Evolutionary conservation across 2,329 filamentous ascomycete genomes (phyloP), one percentile per base, ranked within the genome.

Genomic region (Ilyonectria destructans): DNA sequence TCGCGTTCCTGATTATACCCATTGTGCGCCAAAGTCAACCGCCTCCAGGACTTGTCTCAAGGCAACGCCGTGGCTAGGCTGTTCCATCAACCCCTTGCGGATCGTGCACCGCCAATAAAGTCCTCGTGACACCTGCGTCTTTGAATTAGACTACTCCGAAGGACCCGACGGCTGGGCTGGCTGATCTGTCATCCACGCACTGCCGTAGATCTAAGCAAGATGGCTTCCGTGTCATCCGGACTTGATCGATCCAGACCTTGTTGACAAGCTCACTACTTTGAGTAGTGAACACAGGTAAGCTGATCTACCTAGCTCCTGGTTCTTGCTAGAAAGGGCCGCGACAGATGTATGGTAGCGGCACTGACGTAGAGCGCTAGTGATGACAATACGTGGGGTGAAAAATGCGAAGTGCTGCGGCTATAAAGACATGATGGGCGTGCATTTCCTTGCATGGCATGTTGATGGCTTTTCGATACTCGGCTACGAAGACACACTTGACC

Each of bases 1-100:
- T 26, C 19, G 33, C 45, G 48, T 40, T 46, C 12, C 46, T 37
- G 46, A 49, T 40, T 43, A 49, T 65, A 31, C 62, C 62, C 33
- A 31, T 49, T 59, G n/a, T 35, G 40, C n/a, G n/a, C 6, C 33
- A 19, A 35, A 35, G 12, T 33, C 33, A 35, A 26, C 33, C n/a
- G 17, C 40, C 43, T 12, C 43, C 21, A 7, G 60, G 26, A 15
- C 19, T 43, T n/a, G n/a, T 51, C 15, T 29, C 21, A n/a, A 35
- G 45, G 33, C 10, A 31, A 21, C 45, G 52, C 52, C 13, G 33
- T 37, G 52, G 33, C 54, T 26, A 49, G 21, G 15, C 17, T 43
- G 33, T 21, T 10, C 15, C 17, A 9, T n/a, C 19, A 17, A 33
- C 19, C 2, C 31, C 31, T 5, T 2, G n/a, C n/a, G 15, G 29